These are phyloP conservation scores for Echria macrotheca DNA, from an alignment of 495 filamentous ascomycete species.

Conservation along the genomic window DNA sequence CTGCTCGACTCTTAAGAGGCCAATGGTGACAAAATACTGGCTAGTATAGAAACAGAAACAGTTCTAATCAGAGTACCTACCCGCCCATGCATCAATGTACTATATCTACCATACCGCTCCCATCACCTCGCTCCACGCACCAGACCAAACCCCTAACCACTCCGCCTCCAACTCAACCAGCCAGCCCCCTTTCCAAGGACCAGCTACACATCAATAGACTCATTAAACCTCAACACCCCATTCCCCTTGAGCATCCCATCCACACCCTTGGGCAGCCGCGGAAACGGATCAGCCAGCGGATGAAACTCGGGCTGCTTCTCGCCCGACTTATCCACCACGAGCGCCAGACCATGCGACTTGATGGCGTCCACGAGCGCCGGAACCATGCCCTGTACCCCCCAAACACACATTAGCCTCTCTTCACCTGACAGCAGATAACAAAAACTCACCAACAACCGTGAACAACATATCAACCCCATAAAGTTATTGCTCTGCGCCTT, in stretches of 20 bases:
- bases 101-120: too few species aligned
- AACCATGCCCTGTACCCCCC: slow-evolving; percentile 71
- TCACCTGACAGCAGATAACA: neutral
- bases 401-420: neutral
- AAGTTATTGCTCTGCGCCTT: slow-evolving; percentile 95
- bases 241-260: slow-evolving; percentile 82
- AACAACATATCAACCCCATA: slow-evolving; percentile 91
- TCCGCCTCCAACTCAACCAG: neutral
- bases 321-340: slow-evolving; percentile 80
- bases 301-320: slow-evolving; percentile 23
- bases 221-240: slow-evolving; percentile 86
- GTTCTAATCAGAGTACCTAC: too few species aligned
- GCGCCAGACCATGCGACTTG: slow-evolving; percentile 85
- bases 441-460: slow-evolving; percentile 68
- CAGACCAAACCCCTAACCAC: neutral
- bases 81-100: too few species aligned
- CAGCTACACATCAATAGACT: slow-evolving; percentile 94
- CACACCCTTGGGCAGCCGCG: slow-evolving; percentile 56
- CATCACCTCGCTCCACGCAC: too few species aligned
- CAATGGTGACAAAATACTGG: too few species aligned
- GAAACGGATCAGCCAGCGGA: slow-evolving; percentile 38
- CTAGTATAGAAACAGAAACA: too few species aligned
- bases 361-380: slow-evolving; percentile 88
- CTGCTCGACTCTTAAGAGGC: too few species aligned
- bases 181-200: too few species aligned